Conservation (phyloP, 176 grass and related monocot species). For the Hyparrhenia diplandra region DNA sequence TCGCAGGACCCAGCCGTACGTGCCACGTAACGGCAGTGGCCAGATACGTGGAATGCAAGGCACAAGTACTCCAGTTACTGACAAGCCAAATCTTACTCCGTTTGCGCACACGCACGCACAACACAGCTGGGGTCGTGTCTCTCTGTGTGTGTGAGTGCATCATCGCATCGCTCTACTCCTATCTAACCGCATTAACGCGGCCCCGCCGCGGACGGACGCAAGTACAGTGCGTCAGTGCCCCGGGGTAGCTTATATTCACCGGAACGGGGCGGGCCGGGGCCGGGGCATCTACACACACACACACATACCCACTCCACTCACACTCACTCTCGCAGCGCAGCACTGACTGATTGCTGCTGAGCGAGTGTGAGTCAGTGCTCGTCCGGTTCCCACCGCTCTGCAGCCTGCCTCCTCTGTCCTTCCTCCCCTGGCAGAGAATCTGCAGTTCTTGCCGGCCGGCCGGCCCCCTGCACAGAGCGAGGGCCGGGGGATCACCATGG, state of each 20-base stretch:
- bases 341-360: slow-evolving; percentile 11
- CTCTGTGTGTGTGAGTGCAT: neutral
- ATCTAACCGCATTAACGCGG: slow-evolving; percentile 40
- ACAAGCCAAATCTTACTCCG: neutral
- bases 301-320: slow-evolving; percentile 22
- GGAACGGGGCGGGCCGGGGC: neutral
- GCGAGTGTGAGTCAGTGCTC: slow-evolving; percentile 15
- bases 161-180: neutral
- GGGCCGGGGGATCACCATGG: slow-evolving; percentile 41
- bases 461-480: neutral
- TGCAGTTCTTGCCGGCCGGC: slow-evolving; percentile 13
- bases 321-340: neutral
- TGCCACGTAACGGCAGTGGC: too few species aligned
- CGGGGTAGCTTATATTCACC: slow-evolving; percentile 53
- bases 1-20: neutral
- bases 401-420: slow-evolving; percentile 39
- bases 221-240: slow-evolving; percentile 22
- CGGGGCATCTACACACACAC: neutral
- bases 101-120: neutral
- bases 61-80: slow-evolving; percentile 24
- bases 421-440: slow-evolving; percentile 15
- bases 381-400: slow-evolving; percentile 32
- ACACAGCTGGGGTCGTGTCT: neutral
- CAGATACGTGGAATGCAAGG: slow-evolving; percentile 33
- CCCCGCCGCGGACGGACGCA: neutral